Percentiles rank a stretch among this genome's conserved stretches.
Evolutionary conservation across 257 asterid genomes (phyloP).

Genomic region (Solanum virginianum): DNA sequence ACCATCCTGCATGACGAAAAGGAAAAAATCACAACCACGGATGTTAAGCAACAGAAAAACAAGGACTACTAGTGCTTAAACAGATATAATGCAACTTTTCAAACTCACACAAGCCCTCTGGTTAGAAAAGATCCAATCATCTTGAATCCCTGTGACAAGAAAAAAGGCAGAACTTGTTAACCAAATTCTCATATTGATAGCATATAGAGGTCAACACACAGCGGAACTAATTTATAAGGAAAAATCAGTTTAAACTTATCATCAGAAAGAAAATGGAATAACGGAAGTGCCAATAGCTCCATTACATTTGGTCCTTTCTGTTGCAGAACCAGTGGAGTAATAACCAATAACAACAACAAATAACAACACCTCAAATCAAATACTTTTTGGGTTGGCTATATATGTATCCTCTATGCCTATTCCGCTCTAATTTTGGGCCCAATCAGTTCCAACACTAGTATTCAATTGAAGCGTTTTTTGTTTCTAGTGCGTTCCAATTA

Average conservation of each 20-base stretch:
- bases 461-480: not conserved
- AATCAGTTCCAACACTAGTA: not conserved
- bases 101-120: conserved; percentile 35
- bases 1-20: conserved; percentile 23
- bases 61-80: not conserved
- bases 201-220: not conserved
- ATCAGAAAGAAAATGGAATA: not conserved
- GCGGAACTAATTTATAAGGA: not conserved
- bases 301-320: not conserved
- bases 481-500: not conserved
- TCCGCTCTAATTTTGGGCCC: not conserved
- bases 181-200: not conserved
- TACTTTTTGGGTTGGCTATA: not conserved
- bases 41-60: not conserved
- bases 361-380: not conserved
- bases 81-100: not conserved
- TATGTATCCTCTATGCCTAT: not conserved
- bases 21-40: not conserved
- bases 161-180: not conserved
- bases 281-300: not conserved
- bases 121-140: conserved; percentile 45
- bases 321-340: not conserved
- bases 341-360: not conserved
- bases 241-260: not conserved
- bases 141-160: not conserved